phyloP scores from a whole-genome alignment of 2,329 filamentous ascomycete genomes.

The Diaporthe batatas region DNA sequence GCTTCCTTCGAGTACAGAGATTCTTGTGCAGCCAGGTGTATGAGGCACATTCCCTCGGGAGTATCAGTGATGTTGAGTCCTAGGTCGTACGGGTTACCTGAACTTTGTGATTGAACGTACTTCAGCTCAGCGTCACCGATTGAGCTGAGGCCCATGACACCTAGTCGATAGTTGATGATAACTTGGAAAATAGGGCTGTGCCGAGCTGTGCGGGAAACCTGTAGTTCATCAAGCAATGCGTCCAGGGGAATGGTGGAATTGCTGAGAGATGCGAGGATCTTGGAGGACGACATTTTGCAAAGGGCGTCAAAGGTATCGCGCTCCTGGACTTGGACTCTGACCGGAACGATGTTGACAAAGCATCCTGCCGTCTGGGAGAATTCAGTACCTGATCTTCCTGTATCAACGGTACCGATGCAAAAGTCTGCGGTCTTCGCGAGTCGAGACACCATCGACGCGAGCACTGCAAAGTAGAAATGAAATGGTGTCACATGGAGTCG shows the following conservation, averaged over 20 bases:
- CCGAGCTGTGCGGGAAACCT: slow-evolving; percentile 53
- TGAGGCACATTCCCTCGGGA: background rate
- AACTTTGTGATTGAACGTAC: slow-evolving; percentile 5
- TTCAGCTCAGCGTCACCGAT: slow-evolving; percentile 43
- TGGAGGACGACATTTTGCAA: background rate
- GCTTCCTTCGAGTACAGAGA: background rate
- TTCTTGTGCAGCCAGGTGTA: background rate
- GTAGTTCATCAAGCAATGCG: slow-evolving; percentile 58
- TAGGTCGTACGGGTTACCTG: slow-evolving; percentile 49
- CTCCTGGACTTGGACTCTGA: background rate
- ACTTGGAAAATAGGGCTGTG: slow-evolving; percentile 64
- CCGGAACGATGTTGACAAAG: background rate
- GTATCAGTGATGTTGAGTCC: slow-evolving; percentile 53
- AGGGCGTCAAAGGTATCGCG: background rate
- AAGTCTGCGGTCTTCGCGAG: slow-evolving; percentile 53
- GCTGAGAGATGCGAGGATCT: slow-evolving; percentile 45
- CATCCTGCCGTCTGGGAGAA: slow-evolving; percentile 2
- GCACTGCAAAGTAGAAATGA: slow-evolving; percentile 60
- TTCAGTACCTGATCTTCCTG: slow-evolving; percentile 45
- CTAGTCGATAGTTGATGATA: slow-evolving; percentile 50
- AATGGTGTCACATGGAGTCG: slow-evolving; percentile 49
- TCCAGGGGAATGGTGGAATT: slow-evolving; percentile 64
- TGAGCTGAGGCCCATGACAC: slow-evolving; percentile 43
- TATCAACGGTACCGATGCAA: slow-evolving; percentile 54
- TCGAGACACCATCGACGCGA: slow-evolving; percentile 53